Evolutionary conservation across 2,329 filamentous ascomycete genomes (phyloP).

Genomic region (Moelleriella libera): DNA sequence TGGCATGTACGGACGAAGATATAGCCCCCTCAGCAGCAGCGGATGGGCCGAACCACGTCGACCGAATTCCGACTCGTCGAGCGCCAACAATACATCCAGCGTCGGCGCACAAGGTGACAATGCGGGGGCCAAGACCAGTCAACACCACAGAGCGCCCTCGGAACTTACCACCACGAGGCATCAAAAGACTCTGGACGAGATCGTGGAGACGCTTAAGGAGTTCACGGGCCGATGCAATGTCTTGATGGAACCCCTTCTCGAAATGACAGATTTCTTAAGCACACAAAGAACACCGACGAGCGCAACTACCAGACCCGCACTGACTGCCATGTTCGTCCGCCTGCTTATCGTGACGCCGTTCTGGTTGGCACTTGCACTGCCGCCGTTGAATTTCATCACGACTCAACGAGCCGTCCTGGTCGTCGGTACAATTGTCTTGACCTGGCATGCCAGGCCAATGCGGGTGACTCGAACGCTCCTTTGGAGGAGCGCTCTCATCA

Average conservation of each 20-base stretch:
- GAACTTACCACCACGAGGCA: constrained; percentile 57
- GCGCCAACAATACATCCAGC: constrained; percentile 7
- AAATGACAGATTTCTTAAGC: constrained; percentile 84
- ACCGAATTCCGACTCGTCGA: constrained; percentile 14
- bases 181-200: constrained; percentile 93
- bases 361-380: constrained; percentile 73
- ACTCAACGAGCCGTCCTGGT: constrained; percentile 73
- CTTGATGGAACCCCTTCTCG: constrained; percentile 74
- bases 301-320: constrained; percentile 76
- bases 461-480: constrained; percentile 75
- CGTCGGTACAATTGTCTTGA: constrained; percentile 72
- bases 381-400: constrained; percentile 74
- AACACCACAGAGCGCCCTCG: constrained; percentile 30
- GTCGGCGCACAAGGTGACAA: constrained; percentile 12
- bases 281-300: constrained; percentile 83
- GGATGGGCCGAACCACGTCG: constrained; percentile 45
- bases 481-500: constrained; percentile 72
- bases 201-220: constrained; percentile 81
- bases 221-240: constrained; percentile 89
- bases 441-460: constrained; percentile 83
- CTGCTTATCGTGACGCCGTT: constrained; percentile 78
- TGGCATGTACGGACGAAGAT: constrained; percentile 85
- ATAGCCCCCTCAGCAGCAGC: constrained; percentile 79
- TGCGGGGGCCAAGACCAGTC: constrained; percentile 12
- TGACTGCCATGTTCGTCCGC: constrained; percentile 80